Evolutionary conservation across 495 filamentous ascomycete genomes (phyloP), one percentile per base, ranked within the genome.

Genomic region (Aspergillus cavernicola): DNA sequence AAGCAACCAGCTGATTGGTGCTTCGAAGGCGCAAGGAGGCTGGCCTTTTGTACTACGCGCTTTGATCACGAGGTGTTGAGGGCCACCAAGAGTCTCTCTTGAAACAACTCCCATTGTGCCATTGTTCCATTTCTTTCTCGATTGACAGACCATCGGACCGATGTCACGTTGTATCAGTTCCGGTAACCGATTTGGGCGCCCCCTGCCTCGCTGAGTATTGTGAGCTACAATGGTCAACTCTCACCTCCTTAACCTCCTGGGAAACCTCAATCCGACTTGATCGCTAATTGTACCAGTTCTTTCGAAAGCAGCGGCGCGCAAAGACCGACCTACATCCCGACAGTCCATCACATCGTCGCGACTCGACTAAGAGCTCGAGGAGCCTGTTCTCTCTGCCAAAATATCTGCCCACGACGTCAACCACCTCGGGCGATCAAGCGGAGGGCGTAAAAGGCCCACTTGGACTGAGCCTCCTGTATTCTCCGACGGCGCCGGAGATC

Each of bases 401-500:
- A 33, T 33, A 4, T n/a, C 12, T n/a, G 12, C 11, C 31, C 31
- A 33, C 31, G 31, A 33, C 31, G 31, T 7, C 31, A 33, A 33
- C 7, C 12, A 33, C 31, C 12, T n/a, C 11, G 11, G 31, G 31
- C 31, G 31, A 11, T 33, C 31, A 10, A 33, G 7, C 31, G 31
- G 31, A 33, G 31, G 12, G 12, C 31, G 31, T 3, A n/a, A 33
- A 33, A n/a, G 31, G 31, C 12, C 31, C 31, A 13, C 39, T 56
- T 19, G 55, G 55, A 8, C 48, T 57, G 6, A 52, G 16, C 13
- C 40, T 48, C 20, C 40, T 57, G 6, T 43, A 53, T 41, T 50
- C 32, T 12, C n/a, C 53, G 26, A 24, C 16, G 18, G 20, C 15
- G 28, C 19, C 37, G 29, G 26, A 31, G 32, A 52, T 66, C 19